Conservation (phyloP, 495 filamentous ascomycete species). For the Podospora pseudopauciseta region DNA sequence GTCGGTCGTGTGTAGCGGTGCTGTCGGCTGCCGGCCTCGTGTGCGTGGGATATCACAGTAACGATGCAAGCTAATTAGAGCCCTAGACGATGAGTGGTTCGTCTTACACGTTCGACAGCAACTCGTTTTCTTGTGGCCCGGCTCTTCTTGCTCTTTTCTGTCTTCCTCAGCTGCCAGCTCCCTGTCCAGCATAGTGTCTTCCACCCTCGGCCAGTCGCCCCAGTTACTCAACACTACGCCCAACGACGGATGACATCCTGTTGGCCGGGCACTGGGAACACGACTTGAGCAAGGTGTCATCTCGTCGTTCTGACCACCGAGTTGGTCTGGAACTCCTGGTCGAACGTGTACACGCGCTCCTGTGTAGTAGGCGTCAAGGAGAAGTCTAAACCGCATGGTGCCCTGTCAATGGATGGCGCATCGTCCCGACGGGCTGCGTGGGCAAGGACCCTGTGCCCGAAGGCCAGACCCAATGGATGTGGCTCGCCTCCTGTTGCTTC, state of each 20-base stretch:
- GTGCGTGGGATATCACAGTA: not conserved
- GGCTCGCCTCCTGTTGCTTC: not conserved
- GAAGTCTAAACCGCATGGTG: not conserved
- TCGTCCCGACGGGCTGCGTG: constrained; percentile 2
- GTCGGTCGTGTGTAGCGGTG: not conserved
- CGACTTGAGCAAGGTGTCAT: not conserved
- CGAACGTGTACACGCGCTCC: not conserved
- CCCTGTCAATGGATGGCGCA: constrained; percentile 1
- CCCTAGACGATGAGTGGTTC: not conserved
- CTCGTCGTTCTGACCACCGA: not conserved
- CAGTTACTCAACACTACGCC: not conserved
- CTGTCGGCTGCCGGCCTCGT: constrained; percentile 1
- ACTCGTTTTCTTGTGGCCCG: not conserved
- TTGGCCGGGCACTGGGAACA: not conserved
- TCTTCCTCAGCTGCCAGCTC: not conserved
- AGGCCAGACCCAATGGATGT: not conserved
- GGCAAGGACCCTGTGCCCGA: not conserved
- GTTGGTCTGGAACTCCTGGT: not conserved
- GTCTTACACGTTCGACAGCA: not conserved
- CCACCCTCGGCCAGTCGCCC: not conserved
- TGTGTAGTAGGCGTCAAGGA: not conserved
- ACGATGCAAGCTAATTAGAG: not conserved
- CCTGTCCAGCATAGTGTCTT: not conserved
- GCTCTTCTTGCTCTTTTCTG: not conserved
- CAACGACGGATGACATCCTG: not conserved